A percentile compares a stretch with the other conserved stretches of the same genome.
These are phyloP conservation scores for Acanthamoeba royreba DNA, from an alignment of 208 protist species.

Conservation along the genomic window DNA sequence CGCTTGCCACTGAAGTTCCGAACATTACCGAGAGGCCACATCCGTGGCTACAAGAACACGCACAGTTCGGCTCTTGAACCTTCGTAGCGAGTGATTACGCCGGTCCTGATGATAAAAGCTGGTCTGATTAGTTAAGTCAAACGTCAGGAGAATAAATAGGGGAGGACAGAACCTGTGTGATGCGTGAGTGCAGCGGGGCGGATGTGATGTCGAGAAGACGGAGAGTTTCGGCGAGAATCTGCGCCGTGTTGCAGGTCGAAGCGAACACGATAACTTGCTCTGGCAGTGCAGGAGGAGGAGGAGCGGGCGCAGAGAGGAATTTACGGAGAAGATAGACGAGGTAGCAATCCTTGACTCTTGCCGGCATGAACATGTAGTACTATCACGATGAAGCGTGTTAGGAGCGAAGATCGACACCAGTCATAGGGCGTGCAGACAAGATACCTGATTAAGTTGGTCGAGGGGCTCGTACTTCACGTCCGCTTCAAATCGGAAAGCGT, in stretches of 20 bases:
- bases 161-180: background rate
- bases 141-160: background rate
- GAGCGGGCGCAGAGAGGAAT: background rate
- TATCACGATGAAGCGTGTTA: too few relatives aligned
- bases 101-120: background rate
- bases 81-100: conserved; percentile 12
- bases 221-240: conserved; percentile 55
- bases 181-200: conserved; percentile 51
- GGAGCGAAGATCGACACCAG: background rate
- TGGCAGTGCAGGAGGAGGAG: background rate
- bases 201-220: conserved; percentile 46
- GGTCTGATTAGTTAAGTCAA: background rate
- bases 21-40: conserved; percentile 49
- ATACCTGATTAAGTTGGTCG: background rate
- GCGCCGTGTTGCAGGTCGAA: background rate
- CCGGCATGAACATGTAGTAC: conserved; percentile 77
- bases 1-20: background rate
- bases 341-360: conserved; percentile 67
- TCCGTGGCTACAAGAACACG: conserved; percentile 71
- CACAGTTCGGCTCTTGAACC: background rate
- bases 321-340: conserved; percentile 63
- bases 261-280: background rate
- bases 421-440: background rate
- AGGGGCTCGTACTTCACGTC: background rate
- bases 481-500: conserved; percentile 53